Evolutionary conservation across 257 asterid genomes (phyloP).

Genomic region (Phtheirospermum japonicum): DNA sequence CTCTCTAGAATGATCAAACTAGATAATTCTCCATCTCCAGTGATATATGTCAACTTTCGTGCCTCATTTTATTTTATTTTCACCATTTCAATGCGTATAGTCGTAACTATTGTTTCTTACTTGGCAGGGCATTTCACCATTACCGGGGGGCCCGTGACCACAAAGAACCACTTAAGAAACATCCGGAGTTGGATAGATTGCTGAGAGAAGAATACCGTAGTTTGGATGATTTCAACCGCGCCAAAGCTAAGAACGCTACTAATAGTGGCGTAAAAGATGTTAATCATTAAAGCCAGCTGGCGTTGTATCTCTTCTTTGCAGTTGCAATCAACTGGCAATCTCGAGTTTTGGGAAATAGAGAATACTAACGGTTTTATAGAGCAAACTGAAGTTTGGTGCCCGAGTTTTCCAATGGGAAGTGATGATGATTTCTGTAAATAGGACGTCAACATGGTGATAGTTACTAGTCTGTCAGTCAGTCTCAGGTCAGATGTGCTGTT

Average conservation of each 20-base stretch:
- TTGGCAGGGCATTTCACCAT: slow-evolving; percentile 86
- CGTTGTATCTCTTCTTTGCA: not conserved
- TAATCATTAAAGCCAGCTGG: slow-evolving; percentile 24
- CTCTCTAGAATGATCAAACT: not conserved
- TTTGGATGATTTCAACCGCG: slow-evolving; percentile 60
- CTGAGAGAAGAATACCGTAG: slow-evolving; percentile 60
- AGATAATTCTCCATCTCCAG: not conserved
- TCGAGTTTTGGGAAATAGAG: slow-evolving; percentile 35
- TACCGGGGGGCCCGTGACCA: slow-evolving; percentile 43
- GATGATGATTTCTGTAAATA: slow-evolving; percentile 33
- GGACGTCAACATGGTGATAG: slow-evolving; percentile 13
- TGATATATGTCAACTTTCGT: not conserved
- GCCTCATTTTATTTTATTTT: not conserved
- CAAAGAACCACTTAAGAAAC: slow-evolving; percentile 48
- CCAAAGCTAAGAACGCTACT: slow-evolving; percentile 40
- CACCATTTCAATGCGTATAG: not conserved
- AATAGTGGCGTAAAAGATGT: slow-evolving; percentile 21
- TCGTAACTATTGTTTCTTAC: not conserved
- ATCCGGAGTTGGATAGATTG: slow-evolving; percentile 66
- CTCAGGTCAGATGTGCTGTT: slow-evolving; percentile 16
- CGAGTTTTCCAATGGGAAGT: slow-evolving; percentile 28
- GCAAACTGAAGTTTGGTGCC: slow-evolving; percentile 24
- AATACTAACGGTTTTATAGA: slow-evolving; percentile 34
- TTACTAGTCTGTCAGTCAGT: not conserved
- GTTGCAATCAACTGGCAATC: slow-evolving; percentile 22